A percentile compares a stretch with the other conserved stretches of the same genome.
These are phyloP conservation scores for Lavandula angustifolia DNA, from an alignment of 257 asterid species.

Conservation along the genomic window DNA sequence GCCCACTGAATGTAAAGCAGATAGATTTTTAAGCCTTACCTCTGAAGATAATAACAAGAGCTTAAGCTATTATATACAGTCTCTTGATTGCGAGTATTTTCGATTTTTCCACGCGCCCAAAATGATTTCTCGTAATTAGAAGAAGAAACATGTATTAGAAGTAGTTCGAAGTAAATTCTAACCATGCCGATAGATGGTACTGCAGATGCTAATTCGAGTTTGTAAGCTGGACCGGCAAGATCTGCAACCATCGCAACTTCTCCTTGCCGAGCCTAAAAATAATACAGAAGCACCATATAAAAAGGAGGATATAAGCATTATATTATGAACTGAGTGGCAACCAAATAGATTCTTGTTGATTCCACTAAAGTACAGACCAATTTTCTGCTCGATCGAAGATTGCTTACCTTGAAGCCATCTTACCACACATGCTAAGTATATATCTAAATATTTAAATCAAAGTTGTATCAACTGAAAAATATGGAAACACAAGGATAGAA, in stretches of 20 bases:
- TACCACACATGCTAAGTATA: neutral
- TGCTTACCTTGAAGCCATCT: neutral
- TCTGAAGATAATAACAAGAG: neutral
- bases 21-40: neutral
- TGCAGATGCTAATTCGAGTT: constrained; percentile 66
- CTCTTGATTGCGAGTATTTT: neutral
- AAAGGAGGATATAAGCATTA: constrained; percentile 13
- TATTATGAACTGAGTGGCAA: constrained; percentile 10
- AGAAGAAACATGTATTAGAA: neutral
- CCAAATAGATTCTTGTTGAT: neutral
- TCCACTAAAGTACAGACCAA: neutral
- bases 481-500: neutral
- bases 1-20: neutral
- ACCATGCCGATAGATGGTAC: constrained; percentile 81
- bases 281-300: constrained; percentile 27
- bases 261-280: constrained; percentile 73
- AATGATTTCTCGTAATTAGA: neutral
- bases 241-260: constrained; percentile 83
- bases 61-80: neutral
- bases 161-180: constrained; percentile 16
- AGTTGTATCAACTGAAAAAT: neutral
- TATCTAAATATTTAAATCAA: neutral
- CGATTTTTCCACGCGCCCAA: constrained; percentile 10
- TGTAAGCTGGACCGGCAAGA: constrained; percentile 74
- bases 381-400: neutral